Evolutionary conservation across 306 rosid genomes (phyloP).

Genomic region (Cucumis sativus): Cucumber_9930_V3 NC_026660.2:14878001-14878500

Average conservation of each 20-base stretch:
- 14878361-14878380: constrained; percentile 31
- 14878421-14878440: constrained; percentile 37
- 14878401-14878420: neutral
- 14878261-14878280: constrained; percentile 37
- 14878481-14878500: constrained; percentile 76
- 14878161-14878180: neutral
- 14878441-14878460: constrained; percentile 28
- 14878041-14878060: constrained; percentile 50
- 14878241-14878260: constrained; percentile 1
- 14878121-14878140: constrained; percentile 18
- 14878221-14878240: neutral
- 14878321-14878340: constrained; percentile 17
- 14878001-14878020: neutral
- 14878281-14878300: constrained; percentile 19
- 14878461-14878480: constrained; percentile 20
- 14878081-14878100: constrained; percentile 32
- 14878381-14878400: constrained; percentile 29
- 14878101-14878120: constrained; percentile 56
- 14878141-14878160: neutral
- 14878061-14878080: constrained; percentile 51
- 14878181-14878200: neutral
- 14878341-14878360: constrained; percentile 14
- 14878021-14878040: constrained; percentile 64
- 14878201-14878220: neutral
- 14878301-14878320: constrained; percentile 27